Percentiles rank a stretch among this genome's conserved stretches.
These are phyloP conservation scores for Eucalyptus pauciflora DNA, from an alignment of 345 rosid genomes.

Conservation along the genomic window DNA sequence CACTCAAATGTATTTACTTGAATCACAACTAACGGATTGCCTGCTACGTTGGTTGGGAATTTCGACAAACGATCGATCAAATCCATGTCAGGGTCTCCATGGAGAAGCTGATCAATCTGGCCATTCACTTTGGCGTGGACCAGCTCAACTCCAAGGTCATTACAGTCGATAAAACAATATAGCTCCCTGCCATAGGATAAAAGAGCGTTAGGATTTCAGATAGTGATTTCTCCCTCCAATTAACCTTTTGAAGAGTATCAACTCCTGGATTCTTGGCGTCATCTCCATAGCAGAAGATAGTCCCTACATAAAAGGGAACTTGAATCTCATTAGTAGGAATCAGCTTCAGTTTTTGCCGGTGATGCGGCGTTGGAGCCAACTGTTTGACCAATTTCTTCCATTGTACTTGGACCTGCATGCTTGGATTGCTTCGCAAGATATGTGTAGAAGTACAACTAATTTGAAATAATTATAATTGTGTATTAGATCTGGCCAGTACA, in stretches of 20 bases:
- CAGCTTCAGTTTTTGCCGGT: not conserved
- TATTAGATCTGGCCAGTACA: not conserved
- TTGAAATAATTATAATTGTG: not conserved
- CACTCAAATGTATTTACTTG: not conserved
- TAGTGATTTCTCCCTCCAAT: not conserved
- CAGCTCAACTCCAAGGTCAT: not conserved
- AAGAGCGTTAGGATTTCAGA: no score
- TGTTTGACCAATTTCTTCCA: not conserved
- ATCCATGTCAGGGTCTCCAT: not conserved
- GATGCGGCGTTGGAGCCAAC: not conserved
- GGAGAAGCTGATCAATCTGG: not conserved
- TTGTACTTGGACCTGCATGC: not conserved
- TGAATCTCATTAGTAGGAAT: not conserved
- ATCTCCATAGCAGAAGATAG: not conserved
- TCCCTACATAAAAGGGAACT: not conserved
- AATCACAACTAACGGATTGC: not conserved
- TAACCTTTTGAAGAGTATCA: not conserved
- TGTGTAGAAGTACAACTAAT: not conserved
- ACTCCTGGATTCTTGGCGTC: not conserved
- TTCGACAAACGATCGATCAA: not conserved
- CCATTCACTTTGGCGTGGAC: not conserved
- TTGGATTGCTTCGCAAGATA: not conserved
- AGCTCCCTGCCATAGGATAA: not conserved
- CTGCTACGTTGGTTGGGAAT: not conserved
- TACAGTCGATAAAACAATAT: not conserved